These are phyloP conservation scores for Umbelopsis sp. DNA, from an alignment of 371 early-diverging fungal species.

Conservation along the genomic window DNA sequence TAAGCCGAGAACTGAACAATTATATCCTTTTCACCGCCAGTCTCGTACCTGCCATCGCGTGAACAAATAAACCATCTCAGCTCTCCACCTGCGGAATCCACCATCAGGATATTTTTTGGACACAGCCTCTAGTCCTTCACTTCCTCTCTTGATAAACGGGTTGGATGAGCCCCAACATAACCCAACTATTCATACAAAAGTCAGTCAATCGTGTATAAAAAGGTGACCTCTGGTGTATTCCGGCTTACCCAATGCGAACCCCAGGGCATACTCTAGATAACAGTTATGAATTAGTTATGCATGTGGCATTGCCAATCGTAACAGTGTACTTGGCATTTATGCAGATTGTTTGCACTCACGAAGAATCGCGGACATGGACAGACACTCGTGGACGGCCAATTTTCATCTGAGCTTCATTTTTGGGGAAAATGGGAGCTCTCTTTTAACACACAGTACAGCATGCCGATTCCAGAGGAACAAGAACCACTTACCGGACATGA, in stretches of 20 bases:
- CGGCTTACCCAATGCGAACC: neutral
- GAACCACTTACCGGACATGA: neutral
- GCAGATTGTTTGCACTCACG: constrained; percentile 23
- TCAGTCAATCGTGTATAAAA: too few relatives aligned
- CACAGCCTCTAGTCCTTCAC: constrained; percentile 76
- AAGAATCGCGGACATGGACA: constrained; percentile 12
- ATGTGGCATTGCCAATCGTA: neutral
- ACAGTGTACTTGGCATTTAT: too few relatives aligned
- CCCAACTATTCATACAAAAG: constrained; percentile 57
- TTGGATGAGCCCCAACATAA: constrained; percentile 96
- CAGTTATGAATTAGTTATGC: neutral
- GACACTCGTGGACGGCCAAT: neutral
- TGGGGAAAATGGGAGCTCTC: neutral
- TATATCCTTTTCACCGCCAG: neutral
- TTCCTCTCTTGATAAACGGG: constrained; percentile 91
- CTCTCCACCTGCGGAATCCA: constrained; percentile 56
- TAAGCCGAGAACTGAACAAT: neutral
- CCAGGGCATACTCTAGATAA: neutral
- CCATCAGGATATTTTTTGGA: constrained; percentile 49
- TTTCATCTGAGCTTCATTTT: neutral
- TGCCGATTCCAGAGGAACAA: constrained; percentile 1
- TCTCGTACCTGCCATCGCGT: constrained; percentile 82
- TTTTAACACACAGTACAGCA: constrained; percentile 11
- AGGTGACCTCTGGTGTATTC: too few relatives aligned
- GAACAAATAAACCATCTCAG: constrained; percentile 78